Base-by-base conservation (phyloP, 257 asterid genomes). In the Parsonsia alboflavescens region DNA sequence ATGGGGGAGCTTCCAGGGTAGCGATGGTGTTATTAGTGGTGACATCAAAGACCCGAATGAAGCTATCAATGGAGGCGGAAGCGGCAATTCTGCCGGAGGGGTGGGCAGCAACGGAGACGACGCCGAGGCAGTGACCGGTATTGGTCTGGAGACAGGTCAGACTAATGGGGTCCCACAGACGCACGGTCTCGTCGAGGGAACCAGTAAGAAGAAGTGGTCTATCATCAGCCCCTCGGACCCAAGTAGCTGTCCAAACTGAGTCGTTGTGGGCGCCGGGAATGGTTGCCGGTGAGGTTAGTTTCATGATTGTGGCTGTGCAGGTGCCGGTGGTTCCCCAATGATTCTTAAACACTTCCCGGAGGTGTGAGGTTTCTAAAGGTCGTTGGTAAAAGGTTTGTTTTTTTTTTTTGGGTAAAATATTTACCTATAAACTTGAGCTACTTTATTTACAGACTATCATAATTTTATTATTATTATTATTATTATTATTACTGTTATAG, bases 101-200 rank as follows among this genome's bases (percentile, higher is more conserved):
- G 73, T 95, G 97, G 16, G 97, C 84, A 26, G 97, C 93, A 16
- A 95, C 96, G 41, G 99, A 92, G 28, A 95, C 93, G 44, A 92
- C 98, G 48, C 99, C 98, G 52, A 95, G 96, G 81, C 96, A 90
- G 79, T 95, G 99, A 6, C 99, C 98, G 19, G 98, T 82, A 84
- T 86, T 87, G 6, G 91, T 89, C 76, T 71, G 90, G 62, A 88
- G 10, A 82, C 83, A 78, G 61, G 76, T 82, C 7, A 87, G 87
- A 2, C 79, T 90, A 0, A 70, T 84, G 45, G 97, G 97, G 53
- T 89, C 86, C 97, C 97, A 93, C 62, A 91, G 46, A 76, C 93
- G 86, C 70, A 93, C 97, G 15, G 97, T 91, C 85, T 92, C 98
- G 73, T 92, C 99, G 19, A 95, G 92, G 44, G 98, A 91, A 0